phyloP scores from a whole-genome alignment of 2,329 filamentous ascomycete species.

The Fusarium hainanense region DNA sequence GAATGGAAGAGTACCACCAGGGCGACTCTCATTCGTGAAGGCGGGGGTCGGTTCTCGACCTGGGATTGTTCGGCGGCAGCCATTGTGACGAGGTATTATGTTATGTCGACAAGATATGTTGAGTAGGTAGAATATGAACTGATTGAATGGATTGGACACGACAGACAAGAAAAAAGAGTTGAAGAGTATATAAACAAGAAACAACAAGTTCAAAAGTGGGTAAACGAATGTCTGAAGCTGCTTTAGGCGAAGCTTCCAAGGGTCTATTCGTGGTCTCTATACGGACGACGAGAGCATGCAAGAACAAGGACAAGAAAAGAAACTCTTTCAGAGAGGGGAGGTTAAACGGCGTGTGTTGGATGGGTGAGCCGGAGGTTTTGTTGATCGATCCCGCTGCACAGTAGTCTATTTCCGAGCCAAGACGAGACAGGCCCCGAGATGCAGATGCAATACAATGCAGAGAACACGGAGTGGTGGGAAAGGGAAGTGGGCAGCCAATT shows the following conservation, averaged over 20 bases:
- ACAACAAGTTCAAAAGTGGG: conserved; percentile 5
- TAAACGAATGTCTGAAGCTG: conserved; percentile 36
- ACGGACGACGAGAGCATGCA: conserved; percentile 25
- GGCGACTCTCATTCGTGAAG: conserved; percentile 37
- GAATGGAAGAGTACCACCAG: conserved; percentile 45
- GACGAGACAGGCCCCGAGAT: conserved; percentile 1
- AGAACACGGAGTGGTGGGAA: conserved; percentile 7
- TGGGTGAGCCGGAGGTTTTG: conserved; percentile 32
- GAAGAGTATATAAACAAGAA: conserved; percentile 12
- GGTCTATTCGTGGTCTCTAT: conserved; percentile 21
- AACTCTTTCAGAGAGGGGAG: conserved; percentile 24
- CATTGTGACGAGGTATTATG: conserved; percentile 31
- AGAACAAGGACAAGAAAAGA: conserved; percentile 19
- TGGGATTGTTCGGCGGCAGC: conserved; percentile 33
- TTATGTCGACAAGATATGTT: conserved; percentile 9
- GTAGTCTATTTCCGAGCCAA: conserved; percentile 27
- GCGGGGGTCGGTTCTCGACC: conserved; percentile 31
- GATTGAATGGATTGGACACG: not conserved
- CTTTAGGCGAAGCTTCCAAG: conserved; percentile 27
- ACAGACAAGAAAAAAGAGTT: not conserved
- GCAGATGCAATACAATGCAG: conserved; percentile 12
- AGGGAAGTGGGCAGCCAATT: conserved; percentile 9
- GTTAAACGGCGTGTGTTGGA: conserved; percentile 2
- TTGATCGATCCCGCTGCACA: conserved; percentile 25
- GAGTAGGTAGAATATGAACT: not conserved